phyloP scores from a whole-genome alignment of 108 stramenopile species.

The Bacterosira constricta region DNA sequence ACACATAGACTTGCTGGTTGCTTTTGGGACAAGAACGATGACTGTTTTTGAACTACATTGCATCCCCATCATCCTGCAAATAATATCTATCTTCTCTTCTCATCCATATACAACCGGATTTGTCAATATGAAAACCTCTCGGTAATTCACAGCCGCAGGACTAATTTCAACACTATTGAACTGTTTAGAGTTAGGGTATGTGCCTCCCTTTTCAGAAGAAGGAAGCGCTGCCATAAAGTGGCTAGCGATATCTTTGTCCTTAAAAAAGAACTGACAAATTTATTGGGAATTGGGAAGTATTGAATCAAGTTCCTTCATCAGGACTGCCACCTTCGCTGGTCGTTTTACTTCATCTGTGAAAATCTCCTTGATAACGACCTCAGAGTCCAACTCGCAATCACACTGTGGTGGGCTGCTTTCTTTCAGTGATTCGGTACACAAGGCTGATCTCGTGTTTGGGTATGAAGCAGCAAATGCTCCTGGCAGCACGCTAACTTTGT shows the following conservation, averaged over 20 bases:
- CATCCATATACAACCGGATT: background rate
- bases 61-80: background rate
- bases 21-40: no score
- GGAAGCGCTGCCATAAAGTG: background rate
- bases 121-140: background rate
- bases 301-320: conserved; percentile 40
- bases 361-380: conserved; percentile 51
- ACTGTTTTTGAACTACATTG: no score
- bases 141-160: no score
- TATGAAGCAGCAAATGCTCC: conserved; percentile 74
- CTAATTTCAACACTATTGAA: no score
- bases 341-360: conserved; percentile 64
- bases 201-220: background rate
- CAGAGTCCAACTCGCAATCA: conserved; percentile 33
- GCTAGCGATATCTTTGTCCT: background rate
- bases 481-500: conserved; percentile 58
- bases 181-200: no score
- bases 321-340: conserved; percentile 66
- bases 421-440: conserved; percentile 21
- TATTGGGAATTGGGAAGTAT: background rate
- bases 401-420: conserved; percentile 30
- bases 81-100: no score
- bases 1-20: no score
- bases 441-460: conserved; percentile 38
- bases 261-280: no score